Evolutionary conservation across 805 yeast species (phyloP), one percentile per base, ranked within the genome.

Genomic region (Sporopachydermia quercuum): DNA sequence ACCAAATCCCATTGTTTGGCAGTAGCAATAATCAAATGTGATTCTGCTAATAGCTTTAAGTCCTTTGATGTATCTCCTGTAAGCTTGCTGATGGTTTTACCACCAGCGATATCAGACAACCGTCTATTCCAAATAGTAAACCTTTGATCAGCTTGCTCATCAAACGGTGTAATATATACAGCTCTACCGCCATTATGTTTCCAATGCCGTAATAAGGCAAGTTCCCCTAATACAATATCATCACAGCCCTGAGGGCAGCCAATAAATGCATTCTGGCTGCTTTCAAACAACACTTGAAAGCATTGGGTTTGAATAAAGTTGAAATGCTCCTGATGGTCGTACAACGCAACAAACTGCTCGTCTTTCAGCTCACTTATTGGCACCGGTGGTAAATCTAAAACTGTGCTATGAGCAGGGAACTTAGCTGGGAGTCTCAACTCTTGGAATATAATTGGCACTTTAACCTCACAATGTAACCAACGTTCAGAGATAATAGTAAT

Each of bases 221-320:
- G 47, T 50, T 83, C 89, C 0, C 83, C 89, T 45, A 78, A 59
- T 0, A 60, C 66, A 0, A 84, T 74, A 50, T 81, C 83, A 0
- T 93, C 95, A 19, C 76, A 68, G 1, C 91, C 91, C 47, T 81
- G 78, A 0, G 89, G 61, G 16, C 77, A 65, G 2, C 93, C 91
- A 37, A 85, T 57, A 43, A 86, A 70, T 0, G 76, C 56, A 44
- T 67, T 79, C 3, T 70, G 78, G 43, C 72, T 68, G 1, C 75
- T 61, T 34, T 71, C 64, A 52, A 71, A 80, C 3, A 84, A 50
- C 0, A 76, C 41, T 4, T 70, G 70, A 54, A 80, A 81, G 0
- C 68, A 71, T 47, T 83, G 89, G 0, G 86, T 70, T 57, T 87
- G 94, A 38, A 81, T 62, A 43, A 65, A 68, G 59, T 86, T 87